Evolutionary conservation across 1,284 basidiomycete genomes (phyloP).

Genomic region (Inonotus obliquus): DNA sequence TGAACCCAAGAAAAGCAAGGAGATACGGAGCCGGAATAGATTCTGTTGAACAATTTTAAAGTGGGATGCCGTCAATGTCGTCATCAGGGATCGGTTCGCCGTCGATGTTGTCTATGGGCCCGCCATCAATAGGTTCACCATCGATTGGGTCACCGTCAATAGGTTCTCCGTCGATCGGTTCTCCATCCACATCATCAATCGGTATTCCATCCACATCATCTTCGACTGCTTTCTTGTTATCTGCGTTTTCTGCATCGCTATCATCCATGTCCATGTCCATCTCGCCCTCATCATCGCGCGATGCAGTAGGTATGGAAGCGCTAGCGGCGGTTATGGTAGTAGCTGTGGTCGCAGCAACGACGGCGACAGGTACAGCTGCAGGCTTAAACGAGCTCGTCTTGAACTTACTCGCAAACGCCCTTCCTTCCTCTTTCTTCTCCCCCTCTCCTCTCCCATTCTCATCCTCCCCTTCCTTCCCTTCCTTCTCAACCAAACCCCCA

Average conservation of each 20-base stretch:
- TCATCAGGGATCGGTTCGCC: constrained; percentile 45
- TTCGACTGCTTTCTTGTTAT: constrained; percentile 21
- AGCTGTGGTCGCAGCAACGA: constrained; percentile 22
- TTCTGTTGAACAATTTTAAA: constrained; percentile 32
- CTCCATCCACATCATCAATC: constrained; percentile 37
- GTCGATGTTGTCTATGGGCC: constrained; percentile 36
- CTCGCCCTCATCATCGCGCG: constrained; percentile 36
- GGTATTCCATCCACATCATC: constrained; percentile 37
- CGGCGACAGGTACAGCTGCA: constrained; percentile 38
- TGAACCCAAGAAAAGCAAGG: too few relatives aligned
- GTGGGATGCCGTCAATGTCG: constrained; percentile 34
- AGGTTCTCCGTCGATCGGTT: constrained; percentile 30
- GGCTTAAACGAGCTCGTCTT: constrained; percentile 75
- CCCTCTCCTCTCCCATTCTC: constrained; percentile 27
- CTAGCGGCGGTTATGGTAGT: constrained; percentile 3
- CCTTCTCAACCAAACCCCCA: constrained; percentile 40
- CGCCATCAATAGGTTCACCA: constrained; percentile 28
- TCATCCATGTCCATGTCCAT: constrained; percentile 39
- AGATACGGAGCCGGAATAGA: not conserved
- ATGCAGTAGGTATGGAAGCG: constrained; percentile 20
- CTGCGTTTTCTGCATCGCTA: constrained; percentile 39
- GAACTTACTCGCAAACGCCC: constrained; percentile 56
- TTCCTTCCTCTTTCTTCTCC: constrained; percentile 27
- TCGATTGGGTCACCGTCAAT: constrained; percentile 39
- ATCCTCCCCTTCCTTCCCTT: constrained; percentile 28